Percentiles rank a stretch among this genome's conserved stretches.
Conservation (phyloP, 192 early-diverging fungal species). For the Phlyctochytrium arcticum region DNA sequence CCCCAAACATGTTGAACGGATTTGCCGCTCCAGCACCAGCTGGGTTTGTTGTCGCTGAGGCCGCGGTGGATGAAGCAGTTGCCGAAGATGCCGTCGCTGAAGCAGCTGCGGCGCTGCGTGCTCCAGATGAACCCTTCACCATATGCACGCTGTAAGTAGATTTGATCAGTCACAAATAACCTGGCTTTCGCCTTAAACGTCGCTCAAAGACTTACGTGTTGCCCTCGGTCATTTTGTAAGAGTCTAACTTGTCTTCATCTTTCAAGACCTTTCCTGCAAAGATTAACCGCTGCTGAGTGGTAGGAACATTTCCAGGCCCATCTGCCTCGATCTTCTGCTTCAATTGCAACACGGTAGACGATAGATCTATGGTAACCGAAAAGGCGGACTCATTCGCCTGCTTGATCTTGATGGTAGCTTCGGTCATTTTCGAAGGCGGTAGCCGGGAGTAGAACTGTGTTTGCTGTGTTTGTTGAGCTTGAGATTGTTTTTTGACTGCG, state of each 20-base stretch:
- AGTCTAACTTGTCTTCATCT: constrained; percentile 70
- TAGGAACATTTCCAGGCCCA: constrained; percentile 15
- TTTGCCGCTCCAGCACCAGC: constrained; percentile 30
- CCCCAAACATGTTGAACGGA: constrained; percentile 17
- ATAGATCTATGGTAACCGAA: constrained; percentile 54
- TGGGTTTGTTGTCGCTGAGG: constrained; percentile 33
- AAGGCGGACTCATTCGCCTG: constrained; percentile 69
- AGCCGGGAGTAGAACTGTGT: too few species aligned
- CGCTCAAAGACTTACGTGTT: constrained; percentile 53
- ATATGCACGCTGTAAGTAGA: constrained; percentile 66
- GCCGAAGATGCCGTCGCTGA: constrained; percentile 32
- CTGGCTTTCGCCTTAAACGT: background rate
- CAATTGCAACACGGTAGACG: constrained; percentile 64
- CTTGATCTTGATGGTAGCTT: constrained; percentile 71
- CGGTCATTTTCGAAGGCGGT: too few species aligned
- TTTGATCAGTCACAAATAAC: background rate
- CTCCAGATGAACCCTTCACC: constrained; percentile 58
- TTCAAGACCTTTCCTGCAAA: constrained; percentile 93
- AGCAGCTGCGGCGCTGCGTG: constrained; percentile 25
- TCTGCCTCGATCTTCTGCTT: constrained; percentile 69
- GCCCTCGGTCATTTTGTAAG: constrained; percentile 81
- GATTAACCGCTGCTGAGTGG: constrained; percentile 78
- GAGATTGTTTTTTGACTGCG: too few species aligned
- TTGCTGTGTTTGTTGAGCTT: too few species aligned
- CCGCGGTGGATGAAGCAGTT: constrained; percentile 15